Percentiles rank a stretch among this genome's conserved stretches.
These are phyloP conservation scores for Isabelozyma rhagii DNA, from an alignment of 805 yeast genomes.

Conservation along the genomic window DNA sequence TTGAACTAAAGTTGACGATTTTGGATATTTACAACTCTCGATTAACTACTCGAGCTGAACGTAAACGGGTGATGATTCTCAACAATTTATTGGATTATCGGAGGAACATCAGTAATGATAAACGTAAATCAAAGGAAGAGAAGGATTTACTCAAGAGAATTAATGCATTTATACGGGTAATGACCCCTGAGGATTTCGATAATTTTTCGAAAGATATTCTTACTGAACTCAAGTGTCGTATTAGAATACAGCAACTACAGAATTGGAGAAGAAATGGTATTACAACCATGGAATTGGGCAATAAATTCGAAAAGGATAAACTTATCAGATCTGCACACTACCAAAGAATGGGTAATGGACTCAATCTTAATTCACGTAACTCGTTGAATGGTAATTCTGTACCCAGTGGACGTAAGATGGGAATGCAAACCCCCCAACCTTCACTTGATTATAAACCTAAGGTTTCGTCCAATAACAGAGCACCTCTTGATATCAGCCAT, in stretches of 20 bases:
- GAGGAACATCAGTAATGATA: constrained; percentile 75
- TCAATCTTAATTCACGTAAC: constrained; percentile 21
- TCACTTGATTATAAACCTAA: constrained; percentile 36
- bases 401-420: background rate
- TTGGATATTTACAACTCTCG: constrained; percentile 88
- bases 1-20: constrained; percentile 83
- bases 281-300: constrained; percentile 77
- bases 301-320: constrained; percentile 85
- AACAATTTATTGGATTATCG: constrained; percentile 83
- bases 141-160: constrained; percentile 73
- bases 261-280: constrained; percentile 92
- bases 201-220: constrained; percentile 69
- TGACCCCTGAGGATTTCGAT: constrained; percentile 80
- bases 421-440: constrained; percentile 31
- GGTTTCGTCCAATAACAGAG: constrained; percentile 39
- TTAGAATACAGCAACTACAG: constrained; percentile 84
- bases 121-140: constrained; percentile 84
- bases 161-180: constrained; percentile 76
- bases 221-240: constrained; percentile 73
- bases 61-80: constrained; percentile 76
- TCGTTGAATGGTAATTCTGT: constrained; percentile 2
- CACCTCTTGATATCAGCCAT: constrained; percentile 65
- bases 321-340: constrained; percentile 59
- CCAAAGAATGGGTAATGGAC: constrained; percentile 51
- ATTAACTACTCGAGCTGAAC: constrained; percentile 87